Evolutionary conservation across 192 early-diverging fungal genomes (phyloP).

Genomic region (Coemansia sp.): DNA sequence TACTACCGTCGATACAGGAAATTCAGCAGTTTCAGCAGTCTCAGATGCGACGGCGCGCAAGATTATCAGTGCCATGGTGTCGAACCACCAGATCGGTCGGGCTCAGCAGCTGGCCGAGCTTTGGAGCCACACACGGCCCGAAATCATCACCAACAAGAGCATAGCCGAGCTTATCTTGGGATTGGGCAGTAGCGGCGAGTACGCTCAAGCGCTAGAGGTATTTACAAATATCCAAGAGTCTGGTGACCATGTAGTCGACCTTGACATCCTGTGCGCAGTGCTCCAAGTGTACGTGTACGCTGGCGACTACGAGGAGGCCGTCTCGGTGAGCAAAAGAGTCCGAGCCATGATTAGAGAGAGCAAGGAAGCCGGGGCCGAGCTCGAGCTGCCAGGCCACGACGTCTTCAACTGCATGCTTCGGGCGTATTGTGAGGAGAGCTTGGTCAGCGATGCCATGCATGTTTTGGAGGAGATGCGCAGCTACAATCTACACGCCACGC

Average conservation of each 20-base stretch:
- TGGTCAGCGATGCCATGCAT: constrained; percentile 39
- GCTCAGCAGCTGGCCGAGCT: constrained; percentile 33
- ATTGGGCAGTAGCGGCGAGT: constrained; percentile 15
- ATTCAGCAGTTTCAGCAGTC: neutral
- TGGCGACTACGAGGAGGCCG: constrained; percentile 44
- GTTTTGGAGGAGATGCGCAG: constrained; percentile 56
- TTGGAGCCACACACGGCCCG: constrained; percentile 29
- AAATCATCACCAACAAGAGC: constrained; percentile 24
- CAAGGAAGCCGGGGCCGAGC: neutral
- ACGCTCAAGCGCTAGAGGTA: constrained; percentile 34
- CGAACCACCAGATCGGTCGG: constrained; percentile 23
- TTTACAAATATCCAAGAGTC: constrained; percentile 38
- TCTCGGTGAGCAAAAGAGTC: constrained; percentile 51
- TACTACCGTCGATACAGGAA: neutral
- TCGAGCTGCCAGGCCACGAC: constrained; percentile 17
- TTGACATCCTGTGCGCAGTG: constrained; percentile 34
- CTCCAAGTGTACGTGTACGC: constrained; percentile 49
- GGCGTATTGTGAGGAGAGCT: constrained; percentile 37
- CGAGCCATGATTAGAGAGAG: constrained; percentile 28
- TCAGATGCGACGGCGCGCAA: constrained; percentile 29
- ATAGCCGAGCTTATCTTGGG: constrained; percentile 31
- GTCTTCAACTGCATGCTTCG: constrained; percentile 42
- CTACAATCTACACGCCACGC: constrained; percentile 30
- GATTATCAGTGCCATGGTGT: constrained; percentile 33
- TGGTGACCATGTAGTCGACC: constrained; percentile 16